Base-by-base conservation (phyloP, 2,329 filamentous ascomycete genomes). In the Colletotrichum tabaci region DNA sequence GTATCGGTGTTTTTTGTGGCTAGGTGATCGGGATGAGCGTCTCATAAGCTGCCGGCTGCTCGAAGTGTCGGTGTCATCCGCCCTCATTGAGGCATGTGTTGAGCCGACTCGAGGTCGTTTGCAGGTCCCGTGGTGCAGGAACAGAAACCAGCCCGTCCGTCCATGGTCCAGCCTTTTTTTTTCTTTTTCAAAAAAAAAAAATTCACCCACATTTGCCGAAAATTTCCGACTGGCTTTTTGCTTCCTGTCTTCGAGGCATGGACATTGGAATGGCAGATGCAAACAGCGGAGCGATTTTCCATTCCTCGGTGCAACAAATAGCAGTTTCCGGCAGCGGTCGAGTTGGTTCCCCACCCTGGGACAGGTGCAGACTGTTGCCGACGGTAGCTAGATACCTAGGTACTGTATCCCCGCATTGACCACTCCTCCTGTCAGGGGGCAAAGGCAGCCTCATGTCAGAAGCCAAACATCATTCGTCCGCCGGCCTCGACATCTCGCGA, bases 361-460 rank as follows among this genome's bases (percentile, higher is more conserved):
- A 42, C 30, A 50, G 42, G 46, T 50, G n/a, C 9, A 60, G 15
- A 30, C 30, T 30, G 30, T 2, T 30, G 30, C 7, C n/a, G 15
- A 23, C n/a, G 26, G 52, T 7, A 42, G 30, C 30, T 38, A 21
- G 6, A 26, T 56, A 56, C 2, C 52, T 15, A 10, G 15, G 30
- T 16, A 13, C 18, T 7, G 35, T 35, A 38, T 16, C 65, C 58
- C 53, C 69, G 69, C 69, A 72, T 68, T 64, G 69, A 72, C 69
- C 69, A 72, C 65, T 44, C 58, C 65, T 38, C 49, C 60, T 66
- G 47, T 72, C 58, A 69, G 60, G 69, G 69, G 58, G 23, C 62
- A 68, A 68, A 68, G 30, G 40, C 58, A 69, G 69, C 65, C 69
- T 72, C 69, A 72, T 61, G 53, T 64, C 65, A 64, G 60, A 55